Evolutionary conservation across 768 basidiomycete species (phyloP).

Genomic region (Botryobasidium botryosum): DNA sequence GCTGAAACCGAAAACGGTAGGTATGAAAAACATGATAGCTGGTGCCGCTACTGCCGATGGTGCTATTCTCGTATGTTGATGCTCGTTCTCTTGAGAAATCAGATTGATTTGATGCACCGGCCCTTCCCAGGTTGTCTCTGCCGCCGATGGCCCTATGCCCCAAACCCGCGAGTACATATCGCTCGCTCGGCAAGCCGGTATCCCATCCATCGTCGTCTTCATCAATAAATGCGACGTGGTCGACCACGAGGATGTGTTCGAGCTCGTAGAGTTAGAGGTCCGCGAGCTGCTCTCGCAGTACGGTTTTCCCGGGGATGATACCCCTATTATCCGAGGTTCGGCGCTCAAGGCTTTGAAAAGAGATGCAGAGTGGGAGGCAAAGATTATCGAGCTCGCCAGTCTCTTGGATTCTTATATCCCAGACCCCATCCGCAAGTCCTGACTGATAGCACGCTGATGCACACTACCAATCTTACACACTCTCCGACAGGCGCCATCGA

Average conservation of each 20-base stretch:
- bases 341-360: conserved; percentile 86
- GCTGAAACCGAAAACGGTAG: conserved; percentile 21
- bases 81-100: no score
- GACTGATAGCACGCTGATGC: neutral
- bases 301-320: conserved; percentile 92
- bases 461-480: conserved; percentile 1
- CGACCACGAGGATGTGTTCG: conserved; percentile 93
- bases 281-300: conserved; percentile 82
- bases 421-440: conserved; percentile 61
- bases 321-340: conserved; percentile 94
- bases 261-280: conserved; percentile 99
- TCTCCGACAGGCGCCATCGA: conserved; percentile 65
- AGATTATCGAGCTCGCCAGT: conserved; percentile 66
- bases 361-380: conserved; percentile 65
- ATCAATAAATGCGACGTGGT: conserved; percentile 99
- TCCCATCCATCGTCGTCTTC: conserved; percentile 94
- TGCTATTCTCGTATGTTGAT: conserved; percentile 81
- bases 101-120: no score
- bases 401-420: conserved; percentile 92
- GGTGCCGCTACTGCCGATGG: conserved; percentile 98
- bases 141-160: conserved; percentile 98
- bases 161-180: conserved; percentile 97
- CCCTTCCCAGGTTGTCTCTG: conserved; percentile 71
- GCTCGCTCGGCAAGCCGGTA: conserved; percentile 93
- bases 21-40: conserved; percentile 98